phyloP scores from a whole-genome alignment of 768 basidiomycete genomes.

The Phylloporus rhodoxanthus region DNA sequence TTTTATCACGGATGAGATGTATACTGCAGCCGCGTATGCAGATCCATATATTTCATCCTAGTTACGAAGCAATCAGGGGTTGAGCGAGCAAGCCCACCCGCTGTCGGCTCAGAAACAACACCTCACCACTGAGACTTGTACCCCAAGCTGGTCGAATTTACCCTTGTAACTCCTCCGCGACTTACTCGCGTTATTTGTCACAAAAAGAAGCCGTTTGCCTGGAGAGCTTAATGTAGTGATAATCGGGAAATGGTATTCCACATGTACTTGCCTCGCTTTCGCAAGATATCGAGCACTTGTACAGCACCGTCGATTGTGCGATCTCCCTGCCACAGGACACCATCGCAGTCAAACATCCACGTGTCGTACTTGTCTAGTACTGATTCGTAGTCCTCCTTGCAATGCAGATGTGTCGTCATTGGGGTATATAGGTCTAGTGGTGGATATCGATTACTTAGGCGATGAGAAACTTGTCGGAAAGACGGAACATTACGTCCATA shows the following conservation, averaged over 20 bases:
- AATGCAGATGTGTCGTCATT: slow-evolving; percentile 27
- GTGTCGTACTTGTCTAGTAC: slow-evolving; percentile 74
- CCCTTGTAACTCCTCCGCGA: slow-evolving; percentile 81
- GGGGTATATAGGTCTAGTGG: slow-evolving; percentile 10
- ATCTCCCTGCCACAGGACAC: slow-evolving; percentile 89
- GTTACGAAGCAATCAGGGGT: neutral
- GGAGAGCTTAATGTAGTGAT: neutral
- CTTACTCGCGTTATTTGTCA: slow-evolving; percentile 97
- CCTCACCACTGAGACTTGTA: slow-evolving; percentile 79
- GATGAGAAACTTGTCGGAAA: neutral
- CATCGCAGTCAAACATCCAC: slow-evolving; percentile 96
- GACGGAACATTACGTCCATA: slow-evolving; percentile 19
- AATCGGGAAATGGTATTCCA: slow-evolving; percentile 2
- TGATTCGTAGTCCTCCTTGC: slow-evolving; percentile 40
- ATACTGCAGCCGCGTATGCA: slow-evolving; percentile 78
- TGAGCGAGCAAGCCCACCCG: neutral
- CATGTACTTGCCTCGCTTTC: slow-evolving; percentile 58
- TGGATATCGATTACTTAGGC: slow-evolving; percentile 5
- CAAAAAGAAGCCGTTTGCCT: slow-evolving; percentile 85
- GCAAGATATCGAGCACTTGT: slow-evolving; percentile 67
- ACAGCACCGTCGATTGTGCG: slow-evolving; percentile 70
- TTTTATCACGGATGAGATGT: slow-evolving; percentile 83
- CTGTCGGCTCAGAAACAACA: slow-evolving; percentile 1
- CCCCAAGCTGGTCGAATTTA: slow-evolving; percentile 87
- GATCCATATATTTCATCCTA: slow-evolving; percentile 98